These are phyloP conservation scores for Tremellales sp. DNA, from an alignment of 1,284 basidiomycete genomes.

Conservation along the genomic window DNA sequence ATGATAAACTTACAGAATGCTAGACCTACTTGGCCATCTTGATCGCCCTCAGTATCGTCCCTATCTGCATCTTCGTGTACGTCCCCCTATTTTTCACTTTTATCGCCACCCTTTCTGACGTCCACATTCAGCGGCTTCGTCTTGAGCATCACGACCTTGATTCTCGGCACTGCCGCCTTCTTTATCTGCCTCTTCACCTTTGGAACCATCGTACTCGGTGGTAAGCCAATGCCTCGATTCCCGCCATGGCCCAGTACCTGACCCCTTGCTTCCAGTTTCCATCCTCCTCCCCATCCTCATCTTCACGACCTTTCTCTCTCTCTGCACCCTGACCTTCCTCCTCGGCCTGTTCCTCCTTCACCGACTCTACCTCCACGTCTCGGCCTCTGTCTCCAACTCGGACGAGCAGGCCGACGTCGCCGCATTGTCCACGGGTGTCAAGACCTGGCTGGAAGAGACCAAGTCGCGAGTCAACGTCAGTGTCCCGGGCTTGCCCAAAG, in stretches of 20 bases:
- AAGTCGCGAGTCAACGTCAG: conserved; percentile 20
- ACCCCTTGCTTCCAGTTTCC: conserved; percentile 15
- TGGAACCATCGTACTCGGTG: conserved; percentile 11
- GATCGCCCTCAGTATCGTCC: conserved; percentile 28
- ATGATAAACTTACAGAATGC: conserved; percentile 3
- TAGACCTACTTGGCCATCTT: conserved; percentile 42
- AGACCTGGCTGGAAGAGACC: conserved; percentile 30
- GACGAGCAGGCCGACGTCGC: conserved; percentile 3
- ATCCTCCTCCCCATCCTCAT: conserved; percentile 37
- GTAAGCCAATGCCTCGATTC: conserved; percentile 1
- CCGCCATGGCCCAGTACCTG: not conserved
- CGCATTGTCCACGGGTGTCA: conserved; percentile 15
- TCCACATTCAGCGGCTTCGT: conserved; percentile 25
- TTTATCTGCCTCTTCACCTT: conserved; percentile 23
- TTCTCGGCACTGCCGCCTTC: conserved; percentile 22
- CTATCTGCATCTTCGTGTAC: conserved; percentile 29
- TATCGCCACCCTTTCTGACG: conserved; percentile 2
- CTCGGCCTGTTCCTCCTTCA: conserved; percentile 39
- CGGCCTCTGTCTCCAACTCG: conserved; percentile 3
- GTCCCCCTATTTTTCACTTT: conserved; percentile 4
- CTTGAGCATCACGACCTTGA: conserved; percentile 15
- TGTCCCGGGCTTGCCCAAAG: too few species aligned
- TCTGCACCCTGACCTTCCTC: conserved; percentile 24
- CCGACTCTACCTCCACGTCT: conserved; percentile 39
- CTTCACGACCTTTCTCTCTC: conserved; percentile 30